Conservation (phyloP, 2,329 filamentous ascomycete genomes). For the Fusarium paranaense region DNA sequence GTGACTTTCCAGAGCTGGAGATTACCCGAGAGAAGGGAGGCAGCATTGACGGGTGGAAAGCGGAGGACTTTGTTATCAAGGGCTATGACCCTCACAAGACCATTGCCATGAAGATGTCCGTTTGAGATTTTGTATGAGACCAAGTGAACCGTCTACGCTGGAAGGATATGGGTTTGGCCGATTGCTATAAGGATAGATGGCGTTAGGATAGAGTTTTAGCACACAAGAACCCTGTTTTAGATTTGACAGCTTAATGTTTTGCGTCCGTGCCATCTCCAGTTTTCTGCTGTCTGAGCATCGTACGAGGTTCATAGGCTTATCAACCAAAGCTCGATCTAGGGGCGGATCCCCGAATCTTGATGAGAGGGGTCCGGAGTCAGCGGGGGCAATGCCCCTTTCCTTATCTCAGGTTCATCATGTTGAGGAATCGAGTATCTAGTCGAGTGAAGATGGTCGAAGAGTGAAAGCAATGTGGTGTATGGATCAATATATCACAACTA, state of each 20-base stretch:
- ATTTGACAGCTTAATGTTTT: not conserved
- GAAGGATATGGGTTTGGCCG: not conserved
- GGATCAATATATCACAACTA: not conserved
- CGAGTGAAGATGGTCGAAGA: not conserved
- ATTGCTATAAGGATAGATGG: slow-evolving; percentile 26
- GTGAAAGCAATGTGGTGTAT: not conserved
- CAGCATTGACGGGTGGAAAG: slow-evolving; percentile 89
- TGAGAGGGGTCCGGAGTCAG: not conserved
- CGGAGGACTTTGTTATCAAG: slow-evolving; percentile 87
- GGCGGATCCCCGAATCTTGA: not conserved
- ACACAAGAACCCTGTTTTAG: not conserved
- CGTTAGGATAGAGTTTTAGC: slow-evolving; percentile 23
- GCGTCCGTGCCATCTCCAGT: not conserved
- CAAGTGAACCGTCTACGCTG: not conserved
- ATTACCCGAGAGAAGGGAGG: slow-evolving; percentile 76
- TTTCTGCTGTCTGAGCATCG: not conserved
- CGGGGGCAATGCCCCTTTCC: not conserved
- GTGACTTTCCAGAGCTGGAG: slow-evolving; percentile 81
- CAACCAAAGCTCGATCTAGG: not conserved
- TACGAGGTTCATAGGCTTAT: not conserved
- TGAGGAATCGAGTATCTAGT: not conserved
- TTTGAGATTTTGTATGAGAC: slow-evolving; percentile 68
- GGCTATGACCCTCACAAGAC: slow-evolving; percentile 92
- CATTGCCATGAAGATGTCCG: slow-evolving; percentile 99
- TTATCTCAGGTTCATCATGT: not conserved